Evolutionary conservation across 2,329 filamentous ascomycete species (phyloP).

Genomic region (Nemania diffusa): DNA sequence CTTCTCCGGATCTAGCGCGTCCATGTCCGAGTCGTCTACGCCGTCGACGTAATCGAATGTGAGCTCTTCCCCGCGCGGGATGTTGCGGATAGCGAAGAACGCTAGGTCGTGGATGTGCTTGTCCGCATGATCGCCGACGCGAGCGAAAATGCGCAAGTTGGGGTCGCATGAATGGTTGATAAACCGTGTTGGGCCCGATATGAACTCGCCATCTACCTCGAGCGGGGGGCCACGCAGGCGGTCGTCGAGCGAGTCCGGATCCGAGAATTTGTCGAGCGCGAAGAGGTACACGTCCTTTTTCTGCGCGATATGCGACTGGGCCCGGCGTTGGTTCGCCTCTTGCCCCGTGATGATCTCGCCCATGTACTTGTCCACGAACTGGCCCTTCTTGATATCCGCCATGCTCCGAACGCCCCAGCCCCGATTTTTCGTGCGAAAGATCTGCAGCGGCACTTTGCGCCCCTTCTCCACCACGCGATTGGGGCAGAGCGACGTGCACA

Average conservation of each 20-base stretch:
- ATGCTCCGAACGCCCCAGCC: constrained; percentile 81
- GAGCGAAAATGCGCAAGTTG: constrained; percentile 81
- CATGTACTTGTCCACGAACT: constrained; percentile 83
- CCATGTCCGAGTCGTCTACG: constrained; percentile 60
- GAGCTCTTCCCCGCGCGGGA: constrained; percentile 73
- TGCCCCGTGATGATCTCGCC: constrained; percentile 73
- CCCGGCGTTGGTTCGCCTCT: constrained; percentile 74
- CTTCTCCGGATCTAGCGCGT: constrained; percentile 61
- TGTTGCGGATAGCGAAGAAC: constrained; percentile 76
- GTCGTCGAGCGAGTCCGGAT: constrained; percentile 65
- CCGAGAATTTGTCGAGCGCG: constrained; percentile 81
- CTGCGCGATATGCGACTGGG: constrained; percentile 62
- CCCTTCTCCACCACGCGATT: constrained; percentile 83
- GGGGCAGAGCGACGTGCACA: constrained; percentile 71
- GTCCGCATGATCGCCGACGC: constrained; percentile 80
- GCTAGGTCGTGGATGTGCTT: constrained; percentile 80
- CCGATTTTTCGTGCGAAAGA: constrained; percentile 77
- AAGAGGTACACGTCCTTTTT: constrained; percentile 85
- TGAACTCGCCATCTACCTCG: constrained; percentile 77
- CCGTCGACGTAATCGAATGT: constrained; percentile 84
- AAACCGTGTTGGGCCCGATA: constrained; percentile 81
- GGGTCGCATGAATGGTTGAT: constrained; percentile 86
- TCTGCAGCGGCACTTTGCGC: constrained; percentile 74
- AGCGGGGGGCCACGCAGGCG: constrained; percentile 66
- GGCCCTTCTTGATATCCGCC: constrained; percentile 72